Evolutionary conservation across 306 rosid genomes (phyloP), one percentile per base, ranked within the genome.

Genomic region (Malus orientalis): DNA sequence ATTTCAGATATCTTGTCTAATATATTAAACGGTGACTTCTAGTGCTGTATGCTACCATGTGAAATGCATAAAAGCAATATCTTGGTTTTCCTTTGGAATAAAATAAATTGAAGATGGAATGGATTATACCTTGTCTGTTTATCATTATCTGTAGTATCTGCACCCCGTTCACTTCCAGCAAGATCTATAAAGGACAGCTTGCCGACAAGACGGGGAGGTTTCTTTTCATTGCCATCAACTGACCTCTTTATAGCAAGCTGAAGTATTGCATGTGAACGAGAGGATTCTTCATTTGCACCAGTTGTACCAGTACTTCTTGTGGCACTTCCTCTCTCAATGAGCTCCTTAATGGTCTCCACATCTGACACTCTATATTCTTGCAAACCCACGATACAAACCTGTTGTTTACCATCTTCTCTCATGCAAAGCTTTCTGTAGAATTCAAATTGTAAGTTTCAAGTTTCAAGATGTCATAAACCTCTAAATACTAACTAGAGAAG

Each of bases 111-210:
- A 59, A 60, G 58, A 36, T 23, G 44, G 18, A 45, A 38, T 66
- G 20, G 45, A 63, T 20, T 67, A 54, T 82, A 96, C 99, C 99
- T 91, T 44, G 99, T 96, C 73, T 88, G 99, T 77, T 91, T 96
- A 79, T 96, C 99, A 84, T 96, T 96, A 79, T 96, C 99, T 16
- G 99, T 96, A 58, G 99, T 96, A 78, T 96, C 99, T n/a, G 99
- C 99, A 77, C 99, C 99, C 32, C 99, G 98, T 84, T 96, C 99
- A 80, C 99, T 96, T 88, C 99, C 99, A 54, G 99, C 99, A 75
- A 96, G 99, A 82, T 96, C 99, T 78, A 96, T 96, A 84, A 96
- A 96, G 67, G 99, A 96, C 73, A 96, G 97, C 83, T 96, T 96
- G 72, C 99, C 99, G 54, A 96, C 91, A 77, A 83, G 62, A 40